Evolutionary conservation across 495 filamentous ascomycete species (phyloP).

Genomic region (Pyrenula massariospora): DNA sequence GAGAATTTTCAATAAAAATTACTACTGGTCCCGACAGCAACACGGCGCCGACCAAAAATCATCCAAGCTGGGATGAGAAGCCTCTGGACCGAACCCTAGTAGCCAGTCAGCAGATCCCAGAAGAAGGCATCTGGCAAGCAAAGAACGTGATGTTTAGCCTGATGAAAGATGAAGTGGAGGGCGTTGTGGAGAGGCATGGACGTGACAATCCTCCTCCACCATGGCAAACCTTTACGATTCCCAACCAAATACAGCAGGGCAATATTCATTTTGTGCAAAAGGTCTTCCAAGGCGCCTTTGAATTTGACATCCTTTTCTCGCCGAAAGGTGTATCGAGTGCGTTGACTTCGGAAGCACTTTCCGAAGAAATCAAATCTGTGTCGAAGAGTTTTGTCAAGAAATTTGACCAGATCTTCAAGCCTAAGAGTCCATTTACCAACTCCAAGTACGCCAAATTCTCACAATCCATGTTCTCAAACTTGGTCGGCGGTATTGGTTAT

Average conservation of each 20-base stretch:
- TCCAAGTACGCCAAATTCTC: constrained; percentile 69
- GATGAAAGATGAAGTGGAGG: constrained; percentile 67
- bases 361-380: constrained; percentile 51
- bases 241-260: constrained; percentile 54
- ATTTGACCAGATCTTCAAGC: constrained; percentile 61
- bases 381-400: constrained; percentile 59
- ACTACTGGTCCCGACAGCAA: constrained; percentile 56
- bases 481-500: constrained; percentile 89
- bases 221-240: constrained; percentile 72
- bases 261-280: constrained; percentile 90
- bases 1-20: constrained; percentile 74
- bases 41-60: constrained; percentile 45
- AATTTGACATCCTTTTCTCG: constrained; percentile 88
- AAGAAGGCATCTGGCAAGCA: constrained; percentile 71
- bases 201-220: constrained; percentile 64
- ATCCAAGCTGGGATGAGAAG: constrained; percentile 59
- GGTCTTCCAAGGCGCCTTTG: constrained; percentile 79
- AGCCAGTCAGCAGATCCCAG: constrained; percentile 52
- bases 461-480: constrained; percentile 84
- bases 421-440: constrained; percentile 62
- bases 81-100: constrained; percentile 67
- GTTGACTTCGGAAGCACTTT: constrained; percentile 49
- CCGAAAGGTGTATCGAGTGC: constrained; percentile 49
- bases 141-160: constrained; percentile 70
- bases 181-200: constrained; percentile 55